Conservation (phyloP, 495 filamentous ascomycete genomes). For the Penicillium lividum region DNA sequence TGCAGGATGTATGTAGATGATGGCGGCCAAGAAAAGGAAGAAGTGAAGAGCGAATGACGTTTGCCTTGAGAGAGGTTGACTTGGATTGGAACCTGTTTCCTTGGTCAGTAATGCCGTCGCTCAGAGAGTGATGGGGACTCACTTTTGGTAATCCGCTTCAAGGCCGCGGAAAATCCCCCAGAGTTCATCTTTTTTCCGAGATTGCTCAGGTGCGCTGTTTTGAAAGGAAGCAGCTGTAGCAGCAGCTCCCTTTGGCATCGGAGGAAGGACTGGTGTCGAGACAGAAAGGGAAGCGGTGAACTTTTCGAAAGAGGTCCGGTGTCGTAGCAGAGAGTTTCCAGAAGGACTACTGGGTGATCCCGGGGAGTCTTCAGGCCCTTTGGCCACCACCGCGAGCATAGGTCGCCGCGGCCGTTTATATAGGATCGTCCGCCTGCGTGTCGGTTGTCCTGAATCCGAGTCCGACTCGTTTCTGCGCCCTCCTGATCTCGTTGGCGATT, state of each 20-base stretch:
- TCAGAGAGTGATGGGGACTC: constrained; percentile 18
- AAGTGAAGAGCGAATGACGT: constrained; percentile 73
- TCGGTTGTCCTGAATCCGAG: constrained; percentile 26
- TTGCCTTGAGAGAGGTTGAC: constrained; percentile 74
- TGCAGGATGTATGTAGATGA: constrained; percentile 68
- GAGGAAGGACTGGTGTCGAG: constrained; percentile 50
- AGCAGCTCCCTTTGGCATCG: constrained; percentile 47
- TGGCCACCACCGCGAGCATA: constrained; percentile 49
- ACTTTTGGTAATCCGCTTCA: constrained; percentile 82
- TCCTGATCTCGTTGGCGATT: constrained; percentile 35
- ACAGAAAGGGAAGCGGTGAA: constrained; percentile 50
- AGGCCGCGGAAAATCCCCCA: constrained; percentile 81
- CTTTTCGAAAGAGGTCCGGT: constrained; percentile 60
- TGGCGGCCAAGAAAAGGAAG: constrained; percentile 82
- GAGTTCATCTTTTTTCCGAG: constrained; percentile 77
- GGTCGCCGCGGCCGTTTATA: constrained; percentile 53
- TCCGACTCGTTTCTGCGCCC: constrained; percentile 28
- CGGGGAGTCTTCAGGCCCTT: constrained; percentile 45
- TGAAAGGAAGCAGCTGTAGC: constrained; percentile 35
- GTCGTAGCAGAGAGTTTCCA: constrained; percentile 52
- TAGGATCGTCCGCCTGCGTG: constrained; percentile 41
- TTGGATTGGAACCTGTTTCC: constrained; percentile 67
- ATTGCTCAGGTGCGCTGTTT: constrained; percentile 42
- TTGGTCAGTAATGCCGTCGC: constrained; percentile 15
- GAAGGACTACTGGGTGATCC: constrained; percentile 47